Conservation (phyloP, 1,284 basidiomycete genomes). For the Trichosporon coremiiforme region DNA sequence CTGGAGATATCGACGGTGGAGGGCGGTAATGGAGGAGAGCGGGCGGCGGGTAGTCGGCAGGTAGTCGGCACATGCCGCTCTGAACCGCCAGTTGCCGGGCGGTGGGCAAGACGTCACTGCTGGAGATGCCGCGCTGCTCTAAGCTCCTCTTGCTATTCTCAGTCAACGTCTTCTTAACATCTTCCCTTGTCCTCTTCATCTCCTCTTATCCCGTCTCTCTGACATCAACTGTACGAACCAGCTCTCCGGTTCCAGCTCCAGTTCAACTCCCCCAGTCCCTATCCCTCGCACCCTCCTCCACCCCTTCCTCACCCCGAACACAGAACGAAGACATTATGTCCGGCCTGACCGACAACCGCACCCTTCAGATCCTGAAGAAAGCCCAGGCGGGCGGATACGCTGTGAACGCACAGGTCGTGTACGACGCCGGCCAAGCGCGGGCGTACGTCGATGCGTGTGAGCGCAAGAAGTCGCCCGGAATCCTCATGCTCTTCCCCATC, state of each 20-base stretch:
- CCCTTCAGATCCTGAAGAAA: conserved; percentile 51
- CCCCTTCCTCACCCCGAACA: neutral
- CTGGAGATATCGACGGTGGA: neutral
- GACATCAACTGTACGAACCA: too few relatives aligned
- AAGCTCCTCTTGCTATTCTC: too few relatives aligned
- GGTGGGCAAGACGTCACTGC: too few relatives aligned
- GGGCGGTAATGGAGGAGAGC: too few relatives aligned
- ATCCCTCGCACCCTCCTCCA: neutral
- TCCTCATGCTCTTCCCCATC: conserved; percentile 55
- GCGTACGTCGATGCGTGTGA: conserved; percentile 54
- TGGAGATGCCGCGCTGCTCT: too few relatives aligned
- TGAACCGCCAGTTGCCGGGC: too few relatives aligned
- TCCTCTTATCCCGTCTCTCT: too few relatives aligned
- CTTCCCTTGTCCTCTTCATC: too few relatives aligned
- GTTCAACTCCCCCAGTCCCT: neutral
- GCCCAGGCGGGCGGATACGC: conserved; percentile 54
- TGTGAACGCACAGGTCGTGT: conserved; percentile 47
- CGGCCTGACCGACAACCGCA: conserved; percentile 47
- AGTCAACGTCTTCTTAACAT: too few relatives aligned
- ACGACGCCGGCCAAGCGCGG: conserved; percentile 51
- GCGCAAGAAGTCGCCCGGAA: conserved; percentile 48
- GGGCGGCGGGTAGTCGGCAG: too few relatives aligned
- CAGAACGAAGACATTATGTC: conserved; percentile 28
- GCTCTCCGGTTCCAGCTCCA: too few relatives aligned
- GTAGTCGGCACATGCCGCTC: too few relatives aligned